Percentiles rank a stretch among this genome's conserved stretches.
These are phyloP conservation scores for Xylariaceae sp. DNA, from an alignment of 2,329 filamentous ascomycete genomes.

Conservation along the genomic window DNA sequence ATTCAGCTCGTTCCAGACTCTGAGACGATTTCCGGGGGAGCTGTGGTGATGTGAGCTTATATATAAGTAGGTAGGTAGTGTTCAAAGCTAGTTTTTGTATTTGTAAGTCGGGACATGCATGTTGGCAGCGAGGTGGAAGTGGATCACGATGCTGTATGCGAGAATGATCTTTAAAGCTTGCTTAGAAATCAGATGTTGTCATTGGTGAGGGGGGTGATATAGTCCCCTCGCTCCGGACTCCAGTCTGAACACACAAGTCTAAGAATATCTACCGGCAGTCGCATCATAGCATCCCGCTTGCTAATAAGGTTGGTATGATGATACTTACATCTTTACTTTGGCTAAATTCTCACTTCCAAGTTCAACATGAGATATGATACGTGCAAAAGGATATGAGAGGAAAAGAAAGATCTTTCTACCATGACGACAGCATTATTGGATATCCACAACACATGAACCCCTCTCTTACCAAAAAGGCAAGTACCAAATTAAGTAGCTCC, in stretches of 20 bases:
- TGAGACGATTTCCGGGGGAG: no score
- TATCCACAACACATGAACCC: no score
- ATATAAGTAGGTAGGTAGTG: no score
- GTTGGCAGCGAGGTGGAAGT: no score
- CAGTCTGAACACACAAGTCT: not conserved
- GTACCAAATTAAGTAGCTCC: no score
- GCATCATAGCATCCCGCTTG: not conserved
- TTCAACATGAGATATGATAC: not conserved
- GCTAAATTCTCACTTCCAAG: not conserved
- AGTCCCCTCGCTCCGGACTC: constrained; percentile 4
- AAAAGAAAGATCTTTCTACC: no score
- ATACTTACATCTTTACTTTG: not conserved
- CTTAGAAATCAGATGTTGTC: constrained; percentile 18
- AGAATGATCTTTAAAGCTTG: no score
- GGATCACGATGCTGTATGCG: no score
- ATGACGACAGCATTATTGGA: no score
- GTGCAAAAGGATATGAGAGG: not conserved
- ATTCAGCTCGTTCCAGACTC: no score
- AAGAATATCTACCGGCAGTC: not conserved
- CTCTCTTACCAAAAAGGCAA: no score
- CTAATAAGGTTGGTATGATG: not conserved
- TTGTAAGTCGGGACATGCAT: constrained; percentile 2
- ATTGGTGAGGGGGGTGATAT: constrained; percentile 5
- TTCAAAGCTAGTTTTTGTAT: constrained; percentile 1
- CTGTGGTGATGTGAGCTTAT: no score